Percentiles rank a stretch among this genome's conserved stretches.
phyloP scores from a whole-genome alignment of 768 basidiomycete species.

The Leccinellum albellum region DNA sequence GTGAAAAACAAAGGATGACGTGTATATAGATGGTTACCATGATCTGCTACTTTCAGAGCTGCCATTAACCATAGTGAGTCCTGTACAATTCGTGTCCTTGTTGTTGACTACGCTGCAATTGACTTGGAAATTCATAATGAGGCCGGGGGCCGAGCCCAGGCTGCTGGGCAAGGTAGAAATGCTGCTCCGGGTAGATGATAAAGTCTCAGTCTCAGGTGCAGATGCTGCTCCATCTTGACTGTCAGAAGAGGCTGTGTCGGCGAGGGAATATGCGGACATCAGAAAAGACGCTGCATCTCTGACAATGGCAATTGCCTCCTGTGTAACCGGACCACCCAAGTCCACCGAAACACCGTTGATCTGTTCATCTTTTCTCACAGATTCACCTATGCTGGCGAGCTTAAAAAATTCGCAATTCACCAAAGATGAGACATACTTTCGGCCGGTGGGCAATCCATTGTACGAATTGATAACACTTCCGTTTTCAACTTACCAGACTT shows the following conservation, averaged over 20 bases:
- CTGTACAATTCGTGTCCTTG: not conserved
- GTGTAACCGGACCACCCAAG: not conserved
- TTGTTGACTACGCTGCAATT: not conserved
- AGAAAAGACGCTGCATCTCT: not conserved
- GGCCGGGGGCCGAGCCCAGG: not conserved
- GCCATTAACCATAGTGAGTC: not conserved
- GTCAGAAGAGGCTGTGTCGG: not conserved
- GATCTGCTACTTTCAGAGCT: not conserved
- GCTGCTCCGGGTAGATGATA: not conserved
- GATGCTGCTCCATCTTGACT: not conserved
- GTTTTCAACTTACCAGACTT: slow-evolving; percentile 6
- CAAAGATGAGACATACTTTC: not conserved
- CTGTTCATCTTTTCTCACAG: not conserved
- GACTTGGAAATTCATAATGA: not conserved
- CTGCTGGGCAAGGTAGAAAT: slow-evolving; percentile 1
- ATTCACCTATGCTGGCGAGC: not conserved
- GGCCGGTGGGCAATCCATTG: not conserved
- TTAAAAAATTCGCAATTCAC: not conserved
- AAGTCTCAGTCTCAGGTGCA: not conserved
- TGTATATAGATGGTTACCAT: not conserved
- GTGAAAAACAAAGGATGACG: not conserved
- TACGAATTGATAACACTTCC: not conserved
- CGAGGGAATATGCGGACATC: not conserved
- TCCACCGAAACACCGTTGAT: not conserved
- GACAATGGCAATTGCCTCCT: not conserved